These are phyloP conservation scores for Boletus eberwhitei DNA, from an alignment of 768 basidiomycete genomes.

Conservation along the genomic window DNA sequence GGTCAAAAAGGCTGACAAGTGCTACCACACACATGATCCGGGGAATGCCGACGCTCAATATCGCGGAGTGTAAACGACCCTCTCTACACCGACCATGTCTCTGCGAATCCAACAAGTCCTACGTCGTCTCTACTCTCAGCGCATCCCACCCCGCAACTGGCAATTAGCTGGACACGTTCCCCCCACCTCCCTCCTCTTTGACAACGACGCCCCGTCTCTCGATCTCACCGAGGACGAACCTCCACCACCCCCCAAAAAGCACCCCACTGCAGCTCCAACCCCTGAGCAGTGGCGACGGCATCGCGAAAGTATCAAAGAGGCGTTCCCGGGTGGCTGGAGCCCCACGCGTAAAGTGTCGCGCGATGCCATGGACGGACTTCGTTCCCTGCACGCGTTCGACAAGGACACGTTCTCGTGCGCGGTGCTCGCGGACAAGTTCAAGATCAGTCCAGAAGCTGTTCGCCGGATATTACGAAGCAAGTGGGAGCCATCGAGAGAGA, in stretches of 20 bases:
- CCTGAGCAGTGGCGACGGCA: conserved; percentile 51
- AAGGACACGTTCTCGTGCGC: conserved; percentile 62
- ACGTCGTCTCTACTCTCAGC: conserved; percentile 27
- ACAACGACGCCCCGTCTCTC: conserved; percentile 12
- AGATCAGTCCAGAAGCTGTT: conserved; percentile 78
- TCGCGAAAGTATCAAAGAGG: conserved; percentile 46
- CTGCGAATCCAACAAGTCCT: conserved; percentile 14
- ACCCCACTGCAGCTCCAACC: conserved; percentile 20
- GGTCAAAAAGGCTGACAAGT: not conserved
- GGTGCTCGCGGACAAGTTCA: conserved; percentile 72
- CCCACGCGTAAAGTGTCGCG: conserved; percentile 79
- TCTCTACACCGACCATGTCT: conserved; percentile 2
- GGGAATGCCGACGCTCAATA: conserved; percentile 19
- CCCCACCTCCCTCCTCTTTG: conserved; percentile 29
- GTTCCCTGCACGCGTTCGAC: conserved; percentile 62
- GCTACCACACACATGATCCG: conserved; percentile 8
- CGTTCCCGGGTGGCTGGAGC: conserved; percentile 68
- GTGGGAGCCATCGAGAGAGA: conserved; percentile 61
- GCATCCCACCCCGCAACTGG: conserved; percentile 29
- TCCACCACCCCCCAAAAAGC: conserved; percentile 22
- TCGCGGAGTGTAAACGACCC: conserved; percentile 18
- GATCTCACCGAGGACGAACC: conserved; percentile 33
- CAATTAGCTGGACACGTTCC: conserved; percentile 30
- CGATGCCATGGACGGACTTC: conserved; percentile 80
- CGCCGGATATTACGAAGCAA: conserved; percentile 73